phyloP scores from a whole-genome alignment of 2,329 filamentous ascomycete genomes.

The Phyllosticta ampelicida region DNA sequence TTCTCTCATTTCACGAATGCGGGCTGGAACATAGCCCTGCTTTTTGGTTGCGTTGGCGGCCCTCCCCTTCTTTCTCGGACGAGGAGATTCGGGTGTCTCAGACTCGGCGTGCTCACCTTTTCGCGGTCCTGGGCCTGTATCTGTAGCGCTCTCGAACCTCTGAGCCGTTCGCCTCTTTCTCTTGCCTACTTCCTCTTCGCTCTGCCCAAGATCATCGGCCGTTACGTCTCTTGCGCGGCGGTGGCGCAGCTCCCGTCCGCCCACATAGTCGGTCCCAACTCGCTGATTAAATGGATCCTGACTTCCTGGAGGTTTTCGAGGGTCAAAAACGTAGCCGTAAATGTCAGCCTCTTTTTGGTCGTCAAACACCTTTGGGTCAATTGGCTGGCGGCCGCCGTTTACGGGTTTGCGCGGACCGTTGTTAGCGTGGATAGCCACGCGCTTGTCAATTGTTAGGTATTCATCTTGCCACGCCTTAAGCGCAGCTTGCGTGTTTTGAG shows the following conservation, averaged over 20 bases:
- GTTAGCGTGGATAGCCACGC: constrained; percentile 19
- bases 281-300: constrained; percentile 48
- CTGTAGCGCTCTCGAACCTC: constrained; percentile 24
- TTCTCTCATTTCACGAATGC: constrained; percentile 35
- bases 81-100: constrained; percentile 26
- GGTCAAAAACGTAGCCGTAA: constrained; percentile 49
- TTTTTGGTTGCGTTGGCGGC: constrained; percentile 14
- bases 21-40: constrained; percentile 24
- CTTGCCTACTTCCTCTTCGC: constrained; percentile 26
- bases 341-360: constrained; percentile 51
- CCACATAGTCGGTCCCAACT: constrained; percentile 33
- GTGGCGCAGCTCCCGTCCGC: constrained; percentile 37
- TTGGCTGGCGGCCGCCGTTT: constrained; percentile 37
- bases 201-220: constrained; percentile 18
- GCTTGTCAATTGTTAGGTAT: constrained; percentile 44
- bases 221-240: constrained; percentile 28
- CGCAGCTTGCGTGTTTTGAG: constrained; percentile 42
- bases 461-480: constrained; percentile 49
- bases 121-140: constrained; percentile 6
- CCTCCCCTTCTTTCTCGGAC: constrained; percentile 18
- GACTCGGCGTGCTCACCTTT: constrained; percentile 15
- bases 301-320: constrained; percentile 37
- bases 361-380: constrained; percentile 40
- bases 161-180: constrained; percentile 25
- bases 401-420: constrained; percentile 39